Conservation (phyloP, 495 filamentous ascomycete genomes). For the Annulohypoxylon nitens region DNA sequence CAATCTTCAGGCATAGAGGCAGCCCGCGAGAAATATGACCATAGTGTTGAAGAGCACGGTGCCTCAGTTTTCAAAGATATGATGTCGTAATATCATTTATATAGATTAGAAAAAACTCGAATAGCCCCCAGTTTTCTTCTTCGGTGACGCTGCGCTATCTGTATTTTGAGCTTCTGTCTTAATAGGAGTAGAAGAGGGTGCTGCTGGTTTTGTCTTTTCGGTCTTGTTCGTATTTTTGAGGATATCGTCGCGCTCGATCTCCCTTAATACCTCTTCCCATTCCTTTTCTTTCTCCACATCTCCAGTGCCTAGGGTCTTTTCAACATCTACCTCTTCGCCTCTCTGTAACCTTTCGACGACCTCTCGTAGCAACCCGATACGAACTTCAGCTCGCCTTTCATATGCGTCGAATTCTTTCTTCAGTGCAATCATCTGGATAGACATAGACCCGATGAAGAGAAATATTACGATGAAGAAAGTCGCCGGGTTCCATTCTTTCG, state of each 20-base stretch:
- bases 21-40: conserved; percentile 17
- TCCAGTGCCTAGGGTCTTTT: conserved; percentile 83
- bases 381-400: conserved; percentile 79
- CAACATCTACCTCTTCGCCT: conserved; percentile 93
- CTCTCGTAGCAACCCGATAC: conserved; percentile 81
- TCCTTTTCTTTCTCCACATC: conserved; percentile 79
- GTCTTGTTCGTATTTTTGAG: conserved; percentile 64
- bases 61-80: conserved; percentile 64
- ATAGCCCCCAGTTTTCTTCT: conserved; percentile 46
- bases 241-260: conserved; percentile 83
- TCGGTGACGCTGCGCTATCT: conserved; percentile 30
- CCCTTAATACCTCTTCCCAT: conserved; percentile 91
- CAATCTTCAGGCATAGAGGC: conserved; percentile 32
- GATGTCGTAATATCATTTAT: conserved; percentile 54
- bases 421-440: conserved; percentile 89
- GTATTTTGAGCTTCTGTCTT: conserved; percentile 32
- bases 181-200: conserved; percentile 14
- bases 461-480: conserved; percentile 94
- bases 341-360: conserved; percentile 84
- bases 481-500: conserved; percentile 90
- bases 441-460: conserved; percentile 91
- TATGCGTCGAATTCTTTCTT: conserved; percentile 80
- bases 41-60: conserved; percentile 37
- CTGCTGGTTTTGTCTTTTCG: conserved; percentile 43
- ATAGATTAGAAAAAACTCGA: conserved; percentile 57